Evolutionary conservation across 352 stramenopile species (phyloP), one percentile per base, ranked within the genome.

Genomic region (Phytophthora citricola): DNA sequence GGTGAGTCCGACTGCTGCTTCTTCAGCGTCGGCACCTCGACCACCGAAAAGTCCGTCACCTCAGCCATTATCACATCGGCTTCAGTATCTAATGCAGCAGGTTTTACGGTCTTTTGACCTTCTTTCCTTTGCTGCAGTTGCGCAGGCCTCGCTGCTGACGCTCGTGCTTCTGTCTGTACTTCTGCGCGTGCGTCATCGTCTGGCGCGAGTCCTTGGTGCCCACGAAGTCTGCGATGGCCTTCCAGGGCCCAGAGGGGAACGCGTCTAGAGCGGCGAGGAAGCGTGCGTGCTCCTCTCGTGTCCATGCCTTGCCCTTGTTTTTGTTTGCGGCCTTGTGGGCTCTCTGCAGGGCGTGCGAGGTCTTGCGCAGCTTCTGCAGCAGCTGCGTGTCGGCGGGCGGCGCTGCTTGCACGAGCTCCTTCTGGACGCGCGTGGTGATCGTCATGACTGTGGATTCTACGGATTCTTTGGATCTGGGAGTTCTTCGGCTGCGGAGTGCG

Each of bases 111-210:
- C 24, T 47, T 34, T 62, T 63, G 11, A 5, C n/a, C 20, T 58
- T 64, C 49, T 67, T 69, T 44, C 9, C 50, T 56, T 76, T 81
- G 20, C 45, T 67, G 27, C 56, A 65, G 43, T 73, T 85, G 43
- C 79, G 78, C 56, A 87, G 71, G 0, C 78, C 78, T 14, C 79
- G 79, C 61, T 77, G 62, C 15, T 75, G 78, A 3, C 79, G 75
- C 58, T 86, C 79, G 53, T 82, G 79, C 75, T 92, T 92, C 68
- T 92, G 83, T 3, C 83, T 75, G 67, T 92, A 92, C 71, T 92
- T 92, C 44, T 92, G 83, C 40, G 83, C 83, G 55, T 92, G 83
- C 0, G 83, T 92, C 83, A 92, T 92, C 14, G 98, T 98, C 76
- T 99, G 97, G 26, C 96, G 94, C 32, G 94, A 81, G 66, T 89